Conservation (phyloP, 805 yeast species). For the Hanseniaspora guilliermondii region DNA sequence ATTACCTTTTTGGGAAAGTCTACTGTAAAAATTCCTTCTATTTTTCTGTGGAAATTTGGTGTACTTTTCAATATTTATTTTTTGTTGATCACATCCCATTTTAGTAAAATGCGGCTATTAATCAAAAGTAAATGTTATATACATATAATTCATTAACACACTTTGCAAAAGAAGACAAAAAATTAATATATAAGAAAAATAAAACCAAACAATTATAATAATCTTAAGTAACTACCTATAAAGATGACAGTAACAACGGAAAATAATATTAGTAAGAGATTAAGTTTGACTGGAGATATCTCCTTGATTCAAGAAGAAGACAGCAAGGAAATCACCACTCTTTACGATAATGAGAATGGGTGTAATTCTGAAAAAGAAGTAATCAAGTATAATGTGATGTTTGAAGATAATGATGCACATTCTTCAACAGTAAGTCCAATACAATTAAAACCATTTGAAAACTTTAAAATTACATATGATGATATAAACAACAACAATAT, state of each 20-base stretch:
- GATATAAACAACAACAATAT: not conserved
- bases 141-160: not conserved
- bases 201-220: not conserved
- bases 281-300: not conserved
- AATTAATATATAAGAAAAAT: no score
- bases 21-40: not conserved
- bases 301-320: conserved; percentile 12
- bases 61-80: not conserved
- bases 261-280: not conserved
- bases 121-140: not conserved
- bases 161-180: no score
- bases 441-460: conserved; percentile 1
- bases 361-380: not conserved
- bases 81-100: not conserved
- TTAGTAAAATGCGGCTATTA: not conserved
- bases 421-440: conserved; percentile 6
- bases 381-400: not conserved
- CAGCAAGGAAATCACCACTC: conserved; percentile 3
- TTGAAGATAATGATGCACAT: not conserved
- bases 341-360: not conserved
- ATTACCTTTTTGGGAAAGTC: not conserved
- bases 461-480: not conserved
- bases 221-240: not conserved
- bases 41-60: not conserved
- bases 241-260: not conserved